Evolutionary conservation across 495 filamentous ascomycete species (phyloP), one percentile per base, ranked within the genome.

Genomic region (Penicillium ochrochloron): DNA sequence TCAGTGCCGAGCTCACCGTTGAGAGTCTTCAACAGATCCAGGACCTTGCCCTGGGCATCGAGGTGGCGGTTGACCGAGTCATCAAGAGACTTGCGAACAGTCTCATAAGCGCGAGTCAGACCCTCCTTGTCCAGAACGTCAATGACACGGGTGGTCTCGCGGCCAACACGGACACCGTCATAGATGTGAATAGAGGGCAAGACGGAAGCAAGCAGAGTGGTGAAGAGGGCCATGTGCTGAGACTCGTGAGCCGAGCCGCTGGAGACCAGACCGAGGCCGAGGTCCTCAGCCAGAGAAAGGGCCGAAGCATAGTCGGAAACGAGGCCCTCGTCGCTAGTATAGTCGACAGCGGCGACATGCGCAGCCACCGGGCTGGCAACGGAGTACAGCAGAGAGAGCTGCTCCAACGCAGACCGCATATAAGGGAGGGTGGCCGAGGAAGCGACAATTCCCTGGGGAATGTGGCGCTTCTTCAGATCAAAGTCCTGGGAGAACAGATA

Each of bases 401-500:
- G 94, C 76, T 98, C 92, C 41, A 99, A 78, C 17, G 92, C 84
- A n/a, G 90, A 75, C 25, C 92, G 92, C 70, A 99, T 88, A 64
- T 90, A 88, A 29, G 87, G 85, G 35, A 99, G 81, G 57, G 89
- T 92, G 31, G 92, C 86, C 1, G 93, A 92, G 0, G 93, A 90
- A 14, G 93, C 94, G 59, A 98, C 78, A 62, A 99, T 87, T 3
- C 90, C 87, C 82, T 98, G 95, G 5, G 95, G 94, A 37, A 97
- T 84, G 76, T 95, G 87, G 66, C 92, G 88, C 83, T 96, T 97
- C 84, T 86, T 88, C 64, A 95, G 75, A 72, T 96, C 92, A 67
- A 94, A 97, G 76, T 99, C 95, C 72, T 91, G 90, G 37, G 93
- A 97, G 82, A 98, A 99, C 70, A 98, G 90, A 77, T 99, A 99